Evolutionary conservation across 345 rosid genomes (phyloP), one percentile per base, ranked within the genome.

Genomic region (Hirschfeldia incana): DNA sequence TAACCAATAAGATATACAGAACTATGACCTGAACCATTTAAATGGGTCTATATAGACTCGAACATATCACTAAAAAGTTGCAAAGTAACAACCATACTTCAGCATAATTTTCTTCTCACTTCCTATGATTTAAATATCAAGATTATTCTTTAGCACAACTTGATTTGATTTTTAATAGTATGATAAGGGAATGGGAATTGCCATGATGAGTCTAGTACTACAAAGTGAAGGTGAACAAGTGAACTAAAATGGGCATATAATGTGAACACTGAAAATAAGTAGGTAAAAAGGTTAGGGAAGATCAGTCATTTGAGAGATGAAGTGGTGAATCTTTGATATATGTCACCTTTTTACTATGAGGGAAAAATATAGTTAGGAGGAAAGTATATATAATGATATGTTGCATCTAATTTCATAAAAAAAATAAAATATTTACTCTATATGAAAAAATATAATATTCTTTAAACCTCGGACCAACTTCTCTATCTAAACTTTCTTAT

Each of bases 331-430:
- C 66, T 67, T 73, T 61, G 69, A 79, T 36, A 67, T 34, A 32
- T 44, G 34, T 68, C 78, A 51, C 78, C 69, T 79, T 74, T 74
- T 62, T 70, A 79, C 78, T 68, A 28, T 13, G 17, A 62, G 36
- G 51, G 11, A 11, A 10, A 62, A 73, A 62, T 36, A 68, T 61
- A 62, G 78, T 79, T 79, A 74, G 75, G 78, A 68, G 66, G 36
- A 79, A 79, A 79, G 75, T 74, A 21, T 70, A 6, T 34, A 61
- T 10, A 68, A 11, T 73, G 37, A 32, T 42, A 73, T 46, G n/a
- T 53, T 53, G 16, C 60, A 32, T 44, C n/a, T 15, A 32, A 44
- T 12, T 21, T 0, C 57, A 6, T 8, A 0, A 58, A 60, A 37
- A 37, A 7, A 29, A 2, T 37, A 7, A 37, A 5, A 10, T 42